Conservation (phyloP, 1,139 yeast species). For the Blastobotrys serpentis region DNA sequence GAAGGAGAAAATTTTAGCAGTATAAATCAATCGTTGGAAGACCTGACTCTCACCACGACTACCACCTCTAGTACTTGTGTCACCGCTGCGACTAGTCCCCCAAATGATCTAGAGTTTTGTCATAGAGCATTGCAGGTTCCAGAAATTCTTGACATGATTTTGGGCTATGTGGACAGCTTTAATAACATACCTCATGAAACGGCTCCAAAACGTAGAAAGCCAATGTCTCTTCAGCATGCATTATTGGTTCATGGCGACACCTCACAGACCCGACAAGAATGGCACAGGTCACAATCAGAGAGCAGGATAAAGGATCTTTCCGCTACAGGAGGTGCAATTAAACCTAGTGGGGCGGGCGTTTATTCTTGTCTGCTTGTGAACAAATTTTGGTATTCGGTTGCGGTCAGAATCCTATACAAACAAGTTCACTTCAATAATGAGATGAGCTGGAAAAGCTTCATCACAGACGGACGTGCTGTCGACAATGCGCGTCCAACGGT, state of each 20-base stretch:
- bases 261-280: constrained; percentile 49
- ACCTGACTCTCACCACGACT: not conserved
- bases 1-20: not conserved
- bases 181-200: constrained; percentile 57
- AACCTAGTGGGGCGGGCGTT: constrained; percentile 38
- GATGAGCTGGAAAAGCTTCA: constrained; percentile 48
- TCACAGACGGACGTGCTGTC: constrained; percentile 20
- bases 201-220: constrained; percentile 60
- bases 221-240: constrained; percentile 65
- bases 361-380: constrained; percentile 67
- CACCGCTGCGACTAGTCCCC: constrained; percentile 3
- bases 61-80: not conserved
- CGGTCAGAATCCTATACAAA: constrained; percentile 54
- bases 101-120: constrained; percentile 17
- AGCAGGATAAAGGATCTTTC: not conserved
- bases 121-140: constrained; percentile 69
- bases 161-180: constrained; percentile 55
- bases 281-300: constrained; percentile 42
- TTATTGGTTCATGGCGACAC: constrained; percentile 56
- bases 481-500: constrained; percentile 37
- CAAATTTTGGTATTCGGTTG: constrained; percentile 58
- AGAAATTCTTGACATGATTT: constrained; percentile 65
- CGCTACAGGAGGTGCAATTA: not conserved
- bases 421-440: constrained; percentile 57
- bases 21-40: constrained; percentile 5